A percentile compares a stretch with the other conserved stretches of the same genome.
Conservation (phyloP, 192 early-diverging fungal species). For the Mortierella antarctica region DNA sequence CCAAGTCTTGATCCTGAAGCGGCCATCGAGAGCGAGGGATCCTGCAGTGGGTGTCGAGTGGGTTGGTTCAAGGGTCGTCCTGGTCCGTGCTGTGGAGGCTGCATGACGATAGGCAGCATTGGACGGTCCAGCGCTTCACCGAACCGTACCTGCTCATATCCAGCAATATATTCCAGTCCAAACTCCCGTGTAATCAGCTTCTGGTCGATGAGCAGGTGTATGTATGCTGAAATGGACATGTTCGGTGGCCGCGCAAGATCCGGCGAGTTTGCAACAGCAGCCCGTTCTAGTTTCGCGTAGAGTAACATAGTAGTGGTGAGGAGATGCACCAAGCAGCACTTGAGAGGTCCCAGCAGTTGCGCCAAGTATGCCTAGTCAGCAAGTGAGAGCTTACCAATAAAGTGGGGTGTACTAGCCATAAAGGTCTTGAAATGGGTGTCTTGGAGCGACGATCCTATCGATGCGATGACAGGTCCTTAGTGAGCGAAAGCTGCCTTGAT, state of each 20-base stretch:
- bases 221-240: conserved; percentile 62
- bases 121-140: conserved; percentile 32
- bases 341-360: background rate
- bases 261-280: conserved; percentile 49
- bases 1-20: background rate
- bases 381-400: conserved; percentile 58
- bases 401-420: conserved; percentile 62
- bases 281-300: conserved; percentile 51
- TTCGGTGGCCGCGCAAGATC: conserved; percentile 57
- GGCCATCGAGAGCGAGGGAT: conserved; percentile 7
- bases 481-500: background rate
- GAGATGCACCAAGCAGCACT: background rate
- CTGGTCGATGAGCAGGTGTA: conserved; percentile 63
- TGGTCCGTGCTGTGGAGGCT: conserved; percentile 12
- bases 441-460: conserved; percentile 46
- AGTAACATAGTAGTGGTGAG: background rate
- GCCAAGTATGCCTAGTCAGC: background rate
- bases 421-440: conserved; percentile 65
- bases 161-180: conserved; percentile 63
- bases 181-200: conserved; percentile 55
- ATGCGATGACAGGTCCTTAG: background rate
- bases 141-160: conserved; percentile 68
- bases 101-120: conserved; percentile 12
- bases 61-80: conserved; percentile 4
- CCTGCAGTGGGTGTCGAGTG: conserved; percentile 19